Conservation (phyloP, 495 filamentous ascomycete genomes). For the Neurospora discreta region DNA sequence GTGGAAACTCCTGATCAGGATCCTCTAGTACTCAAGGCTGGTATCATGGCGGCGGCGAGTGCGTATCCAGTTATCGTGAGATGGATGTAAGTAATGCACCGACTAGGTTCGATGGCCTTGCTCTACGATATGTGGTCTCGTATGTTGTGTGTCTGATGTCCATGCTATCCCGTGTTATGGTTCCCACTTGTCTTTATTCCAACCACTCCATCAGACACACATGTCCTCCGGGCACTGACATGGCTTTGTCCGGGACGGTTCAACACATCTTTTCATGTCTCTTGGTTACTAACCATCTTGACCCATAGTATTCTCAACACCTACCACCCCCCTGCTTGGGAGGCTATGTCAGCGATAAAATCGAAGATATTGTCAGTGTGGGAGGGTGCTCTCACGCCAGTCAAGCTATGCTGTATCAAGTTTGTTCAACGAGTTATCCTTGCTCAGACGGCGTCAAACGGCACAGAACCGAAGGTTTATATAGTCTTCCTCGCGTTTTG, state of each 20-base stretch:
- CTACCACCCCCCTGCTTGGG: conserved; percentile 70
- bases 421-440: conserved; percentile 90
- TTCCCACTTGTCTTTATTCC: neutral
- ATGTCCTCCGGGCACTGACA: neutral
- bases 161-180: conserved; percentile 6
- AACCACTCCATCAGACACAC: neutral
- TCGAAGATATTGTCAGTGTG: conserved; percentile 74
- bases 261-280: neutral
- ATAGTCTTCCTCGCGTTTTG: conserved; percentile 1
- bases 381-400: conserved; percentile 66
- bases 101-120: neutral
- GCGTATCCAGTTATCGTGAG: conserved; percentile 85
- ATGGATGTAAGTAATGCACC: conserved; percentile 67
- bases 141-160: conserved; percentile 11
- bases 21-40: conserved; percentile 61
- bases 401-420: conserved; percentile 91
- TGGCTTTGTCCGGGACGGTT: neutral
- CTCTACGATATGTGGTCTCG: conserved; percentile 13
- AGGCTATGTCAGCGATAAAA: conserved; percentile 81
- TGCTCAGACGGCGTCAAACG: conserved; percentile 73
- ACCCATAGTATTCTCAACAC: conserved; percentile 66
- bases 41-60: conserved; percentile 76
- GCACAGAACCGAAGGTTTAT: conserved; percentile 75
- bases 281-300: neutral
- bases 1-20: conserved; percentile 67